Evolutionary conservation across 768 basidiomycete genomes (phyloP), one percentile per base, ranked within the genome.

Genomic region (Austroboletus eburneus): DNA sequence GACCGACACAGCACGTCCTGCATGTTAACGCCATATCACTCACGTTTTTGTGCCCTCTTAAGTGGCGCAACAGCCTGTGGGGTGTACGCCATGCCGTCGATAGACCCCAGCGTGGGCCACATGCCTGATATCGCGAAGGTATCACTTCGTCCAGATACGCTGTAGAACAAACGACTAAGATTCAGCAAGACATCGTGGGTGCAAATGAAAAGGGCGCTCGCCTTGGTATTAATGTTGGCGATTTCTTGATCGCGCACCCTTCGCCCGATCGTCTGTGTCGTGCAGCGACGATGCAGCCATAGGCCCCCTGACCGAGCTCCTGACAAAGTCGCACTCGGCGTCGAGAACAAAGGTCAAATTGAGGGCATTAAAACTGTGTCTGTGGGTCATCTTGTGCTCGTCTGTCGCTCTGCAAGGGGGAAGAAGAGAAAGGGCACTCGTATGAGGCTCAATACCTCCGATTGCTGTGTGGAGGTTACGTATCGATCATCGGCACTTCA

Each of bases 41-140:
- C 45, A 97, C 94, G 63, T 99, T 99, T 74, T 99, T 99, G 74
- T 99, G 96, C 5, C 95, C 93, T 57, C 96, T 81, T 72, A 99
- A 99, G 69, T 99, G 96, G 68, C 95, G 93, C 30, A 99, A 69
- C 34, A 99, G 75, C 63, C 92, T 94, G 44, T 24, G 38, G 32
- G 8, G 35, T 7, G 48, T 42, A 33, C 47, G 27, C 27, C 27
- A 38, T 22, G 34, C 39, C 34, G 18, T 5, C 27, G 12, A 27
- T 27, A n/a, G n/a, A n/a, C n/a, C n/a, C n/a, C n/a, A n/a, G n/a
- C n/a, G n/a, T 27, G 27, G 36, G 21, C 23, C 20, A 69, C 77
- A 46, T 61, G 87, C 90, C 82, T 88, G 69, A 99, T 91, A 72
- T 99, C 96, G 39, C 96, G 74, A 65, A 98, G 68, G 64, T 95